Base-by-base conservation (phyloP, 176 grass and related monocot genomes). In the Panicum miliaceum region DNA sequence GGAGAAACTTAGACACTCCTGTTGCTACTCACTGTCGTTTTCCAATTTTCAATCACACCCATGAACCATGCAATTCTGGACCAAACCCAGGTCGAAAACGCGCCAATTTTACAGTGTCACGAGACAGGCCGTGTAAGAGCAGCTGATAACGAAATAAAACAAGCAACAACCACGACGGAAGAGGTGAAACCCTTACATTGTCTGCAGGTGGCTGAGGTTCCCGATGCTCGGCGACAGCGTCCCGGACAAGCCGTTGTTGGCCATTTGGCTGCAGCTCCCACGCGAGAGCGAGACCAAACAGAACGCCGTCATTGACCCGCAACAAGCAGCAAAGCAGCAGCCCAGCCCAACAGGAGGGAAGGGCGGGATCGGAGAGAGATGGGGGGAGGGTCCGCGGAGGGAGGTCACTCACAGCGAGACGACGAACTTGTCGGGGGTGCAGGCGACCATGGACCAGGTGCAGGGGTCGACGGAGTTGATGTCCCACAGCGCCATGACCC, bases 391-490 rank as follows among this genome's bases (percentile, higher is more conserved):
- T 63, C 34, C 60, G 26, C 60, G 60, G 22, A 3, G 5, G 47
- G 67, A 70, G 43, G 6, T 29, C 1, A 73, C 76, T 88, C 79
- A 99, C 96, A 99, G 76, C 52, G 96, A 96, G 84, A 84, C 67
- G 87, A 96, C 93, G 87, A 99, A 99, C 34, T 88, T 88, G 75
- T 95, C 91, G 36, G 93, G 68, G 68, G 91, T 87, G 89, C 96
- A 99, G 57, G 87, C 89, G 73, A 96, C 89, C 93, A 94, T 99
- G 85, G 91, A 96, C 96, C 96, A 99, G 57, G 96, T 99, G 81
- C 96, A 99, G 5, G 96, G 96, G 86, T 99, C 96, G 12, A 99
- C 96, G 45, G 96, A 99, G 87, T 92, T 87, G 88, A 99, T 96
- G 80, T 99, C 96, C 96, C 91, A 96, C 56, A 72, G 84, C 22